Conservation (phyloP, 2,329 filamentous ascomycete species). For the Talaromyces atroroseus region DNA sequence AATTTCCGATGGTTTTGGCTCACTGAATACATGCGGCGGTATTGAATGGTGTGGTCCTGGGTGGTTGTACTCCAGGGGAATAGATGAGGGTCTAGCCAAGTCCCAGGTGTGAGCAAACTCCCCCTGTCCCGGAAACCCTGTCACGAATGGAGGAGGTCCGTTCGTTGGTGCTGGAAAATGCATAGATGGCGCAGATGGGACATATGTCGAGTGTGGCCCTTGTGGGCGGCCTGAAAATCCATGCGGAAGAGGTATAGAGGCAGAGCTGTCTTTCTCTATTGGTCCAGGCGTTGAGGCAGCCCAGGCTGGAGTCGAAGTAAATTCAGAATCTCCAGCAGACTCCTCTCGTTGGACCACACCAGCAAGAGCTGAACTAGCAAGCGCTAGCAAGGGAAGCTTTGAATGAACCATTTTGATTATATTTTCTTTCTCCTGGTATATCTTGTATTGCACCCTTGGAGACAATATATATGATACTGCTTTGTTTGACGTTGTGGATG, state of each 20-base stretch:
- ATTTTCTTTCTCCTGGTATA: too few species aligned
- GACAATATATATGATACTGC: neutral
- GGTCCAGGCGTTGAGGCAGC: neutral
- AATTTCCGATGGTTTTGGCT: neutral
- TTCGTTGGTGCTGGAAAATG: neutral
- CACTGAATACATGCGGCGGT: neutral
- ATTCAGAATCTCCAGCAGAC: neutral
- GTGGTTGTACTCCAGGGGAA: neutral
- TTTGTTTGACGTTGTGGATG: neutral
- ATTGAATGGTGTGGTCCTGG: neutral
- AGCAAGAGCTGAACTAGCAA: conserved; percentile 8
- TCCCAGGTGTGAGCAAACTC: conserved; percentile 3
- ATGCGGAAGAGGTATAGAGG: neutral
- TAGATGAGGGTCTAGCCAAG: neutral
- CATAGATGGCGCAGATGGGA: neutral
- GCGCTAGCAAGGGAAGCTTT: conserved; percentile 7
- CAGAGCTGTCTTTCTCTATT: neutral
- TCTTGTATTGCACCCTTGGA: neutral
- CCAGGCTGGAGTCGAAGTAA: neutral
- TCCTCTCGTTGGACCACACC: conserved; percentile 9
- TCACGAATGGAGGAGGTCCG: neutral
- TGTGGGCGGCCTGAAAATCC: neutral
- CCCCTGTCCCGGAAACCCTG: neutral
- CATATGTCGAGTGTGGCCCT: neutral
- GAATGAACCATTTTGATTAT: conserved; percentile 6